Evolutionary conservation across 192 early-diverging fungal species (phyloP), one percentile per base, ranked within the genome.

Genomic region (Rhizophlyctis rosea): DNA sequence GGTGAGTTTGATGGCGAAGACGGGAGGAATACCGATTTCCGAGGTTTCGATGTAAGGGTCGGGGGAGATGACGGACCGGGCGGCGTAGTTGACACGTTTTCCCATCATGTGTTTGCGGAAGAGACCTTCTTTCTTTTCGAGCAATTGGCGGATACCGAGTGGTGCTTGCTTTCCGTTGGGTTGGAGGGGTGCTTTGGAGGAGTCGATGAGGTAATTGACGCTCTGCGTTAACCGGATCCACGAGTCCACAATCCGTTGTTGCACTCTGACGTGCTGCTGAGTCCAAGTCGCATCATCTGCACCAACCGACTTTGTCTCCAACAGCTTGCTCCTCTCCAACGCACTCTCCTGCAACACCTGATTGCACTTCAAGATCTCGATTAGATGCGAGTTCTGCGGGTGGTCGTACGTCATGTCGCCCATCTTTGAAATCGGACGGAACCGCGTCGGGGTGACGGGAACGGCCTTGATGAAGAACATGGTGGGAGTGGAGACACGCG

Each of bases 41-140:
- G 86, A 89, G 2, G 95, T 97, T 64, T 99, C 96, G 53, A 99
- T 90, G 67, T 95, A 93, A 7, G 94, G 93, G 71, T 99, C 97
- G 11, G 97, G 97, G 57, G 89, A 91, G 70, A 99, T 99, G 54
- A 99, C 97, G 48, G 89, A 91, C 52, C 97, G 89, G 5, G 96
- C 97, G 2, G 97, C 94, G 70, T 89, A 98, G 81, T 99, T 99
- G 76, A 99, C 97, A 67, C 97, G 90, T 79, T 99, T 99, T 55
- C 97, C 97, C 97, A 99, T 99, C 95, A 99, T 96, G 75, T 99
- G 94, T 80, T 94, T 96, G 53, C 97, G 84, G 80, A 99, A 98
- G 54, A 99, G 77, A 64, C 97, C 97, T 70, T 98, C 93, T 82
- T 99, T 99, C 88, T 98, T 98, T 74, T 99, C 97, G 51, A 99